phyloP scores from a whole-genome alignment of 177 flowering plant species.

The Vitis hybrid region DNA sequence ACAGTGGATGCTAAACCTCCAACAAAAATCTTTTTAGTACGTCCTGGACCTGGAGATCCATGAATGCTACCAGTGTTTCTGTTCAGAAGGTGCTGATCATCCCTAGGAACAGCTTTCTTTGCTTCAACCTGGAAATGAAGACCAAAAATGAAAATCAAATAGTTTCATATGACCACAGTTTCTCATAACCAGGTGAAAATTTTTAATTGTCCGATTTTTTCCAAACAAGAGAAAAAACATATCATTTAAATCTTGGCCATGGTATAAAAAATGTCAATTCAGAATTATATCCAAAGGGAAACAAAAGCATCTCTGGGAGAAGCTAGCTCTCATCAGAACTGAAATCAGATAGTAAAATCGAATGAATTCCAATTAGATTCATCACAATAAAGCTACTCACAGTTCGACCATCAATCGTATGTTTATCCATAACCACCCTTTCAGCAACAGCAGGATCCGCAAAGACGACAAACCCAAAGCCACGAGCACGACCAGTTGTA shows the following conservation, averaged over 20 bases:
- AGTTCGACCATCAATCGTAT: conserved; percentile 83
- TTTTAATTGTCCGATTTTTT: background rate
- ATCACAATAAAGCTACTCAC: conserved; percentile 43
- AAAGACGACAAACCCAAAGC: conserved; percentile 91
- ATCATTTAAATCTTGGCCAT: background rate
- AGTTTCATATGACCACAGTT: background rate
- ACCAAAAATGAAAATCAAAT: conserved; percentile 1
- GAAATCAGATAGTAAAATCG: background rate
- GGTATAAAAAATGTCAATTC: background rate
- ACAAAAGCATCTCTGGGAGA: background rate
- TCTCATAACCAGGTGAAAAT: background rate
- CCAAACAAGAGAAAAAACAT: background rate
- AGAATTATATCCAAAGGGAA: background rate
- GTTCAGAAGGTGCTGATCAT: conserved; percentile 64
- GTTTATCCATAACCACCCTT: conserved; percentile 80
- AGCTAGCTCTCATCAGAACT: background rate
- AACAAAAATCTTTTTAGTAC: conserved; percentile 78
- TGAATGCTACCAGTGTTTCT: conserved; percentile 45
- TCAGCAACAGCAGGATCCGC: conserved; percentile 90
- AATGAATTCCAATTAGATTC: background rate
- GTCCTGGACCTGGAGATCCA: conserved; percentile 70
- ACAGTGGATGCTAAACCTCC: conserved; percentile 85
- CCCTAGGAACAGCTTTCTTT: conserved; percentile 86
- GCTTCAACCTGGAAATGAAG: conserved; percentile 70
- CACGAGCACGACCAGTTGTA: conserved; percentile 89